Evolutionary conservation across 2,329 filamentous ascomycete species (phyloP), one percentile per base, ranked within the genome.

Genomic region (Trichoderma hamatum): DNA sequence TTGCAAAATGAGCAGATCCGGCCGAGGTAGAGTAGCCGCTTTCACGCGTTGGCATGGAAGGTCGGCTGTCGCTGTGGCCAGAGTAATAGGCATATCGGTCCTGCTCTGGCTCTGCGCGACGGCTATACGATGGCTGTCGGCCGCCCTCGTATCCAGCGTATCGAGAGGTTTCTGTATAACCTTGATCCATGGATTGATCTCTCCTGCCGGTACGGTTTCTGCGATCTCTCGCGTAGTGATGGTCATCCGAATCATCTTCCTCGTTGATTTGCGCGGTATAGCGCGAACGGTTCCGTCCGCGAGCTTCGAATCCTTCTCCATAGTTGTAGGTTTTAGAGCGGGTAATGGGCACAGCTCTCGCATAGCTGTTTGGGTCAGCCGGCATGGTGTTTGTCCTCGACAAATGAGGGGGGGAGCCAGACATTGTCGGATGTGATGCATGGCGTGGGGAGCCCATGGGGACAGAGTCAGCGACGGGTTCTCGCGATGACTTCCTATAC

Each of bases 231-330:
- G 72, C 69, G 5, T 73, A 73, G 21, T 74, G 75, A 11, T 77
- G 76, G 24, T 80, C 80, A 14, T 81, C 79, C 0, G 75, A 76
- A 5, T 82, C 80, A 3, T 80, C 76, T 5, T 77, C 77, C 3
- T 77, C 77, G 11, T 75, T 72, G 16, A 76, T 74, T 69, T 82
- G 81, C 6, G 80, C 34, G 9, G 81, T 77, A 72, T 77, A 72
- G 55, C 77, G 78, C 13, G 79, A 80, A 19, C 81, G 80, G 34
- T 74, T 74, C 30, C 81, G 81, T 9, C 81, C 81, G 5, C 80
- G 80, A 6, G 74, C 71, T 11, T 78, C 75, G 1, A 70, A 34
- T 2, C 69, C 26, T 2, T 77, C 76, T 5, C 72, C 70, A 55
- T 76, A 76, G 46, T 74, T 75, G 61, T 75, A 82, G 0, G 80